phyloP scores from a whole-genome alignment of 2,329 filamentous ascomycete species.

The Lasiodiplodia sp. region DNA sequence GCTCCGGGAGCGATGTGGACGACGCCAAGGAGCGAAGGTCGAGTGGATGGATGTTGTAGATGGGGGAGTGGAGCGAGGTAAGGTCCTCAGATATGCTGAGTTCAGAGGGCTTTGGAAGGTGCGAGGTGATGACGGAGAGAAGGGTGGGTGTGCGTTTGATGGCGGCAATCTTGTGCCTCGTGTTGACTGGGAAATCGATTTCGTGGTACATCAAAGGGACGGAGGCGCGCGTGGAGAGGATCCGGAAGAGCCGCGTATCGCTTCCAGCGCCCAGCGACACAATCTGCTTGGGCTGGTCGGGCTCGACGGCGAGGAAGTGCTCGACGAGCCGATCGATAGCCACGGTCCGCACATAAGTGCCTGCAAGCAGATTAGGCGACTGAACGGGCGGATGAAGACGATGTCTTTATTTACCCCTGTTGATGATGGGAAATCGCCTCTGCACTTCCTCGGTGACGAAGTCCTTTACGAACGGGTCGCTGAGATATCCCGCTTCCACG shows the following conservation, averaged over 20 bases:
- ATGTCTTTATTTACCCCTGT: slow-evolving; percentile 70
- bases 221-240: slow-evolving; percentile 62
- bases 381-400: neutral
- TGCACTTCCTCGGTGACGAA: slow-evolving; percentile 68
- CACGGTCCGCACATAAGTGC: slow-evolving; percentile 89
- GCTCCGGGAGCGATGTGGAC: slow-evolving; percentile 36
- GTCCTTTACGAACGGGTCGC: slow-evolving; percentile 77
- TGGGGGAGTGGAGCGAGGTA: slow-evolving; percentile 55
- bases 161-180: slow-evolving; percentile 66
- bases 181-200: slow-evolving; percentile 83
- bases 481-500: slow-evolving; percentile 82
- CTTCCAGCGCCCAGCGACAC: slow-evolving; percentile 93
- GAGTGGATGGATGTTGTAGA: slow-evolving; percentile 63
- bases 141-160: slow-evolving; percentile 43
- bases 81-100: slow-evolving; percentile 48
- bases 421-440: slow-evolving; percentile 87
- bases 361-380: slow-evolving; percentile 53
- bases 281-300: slow-evolving; percentile 69
- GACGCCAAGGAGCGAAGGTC: slow-evolving; percentile 71
- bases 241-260: slow-evolving; percentile 84
- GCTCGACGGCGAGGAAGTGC: slow-evolving; percentile 67
- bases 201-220: slow-evolving; percentile 79
- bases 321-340: slow-evolving; percentile 81
- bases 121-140: slow-evolving; percentile 37
- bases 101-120: slow-evolving; percentile 42